phyloP scores from a whole-genome alignment of 495 filamentous ascomycete species.

The Penicillium desertorum region DNA sequence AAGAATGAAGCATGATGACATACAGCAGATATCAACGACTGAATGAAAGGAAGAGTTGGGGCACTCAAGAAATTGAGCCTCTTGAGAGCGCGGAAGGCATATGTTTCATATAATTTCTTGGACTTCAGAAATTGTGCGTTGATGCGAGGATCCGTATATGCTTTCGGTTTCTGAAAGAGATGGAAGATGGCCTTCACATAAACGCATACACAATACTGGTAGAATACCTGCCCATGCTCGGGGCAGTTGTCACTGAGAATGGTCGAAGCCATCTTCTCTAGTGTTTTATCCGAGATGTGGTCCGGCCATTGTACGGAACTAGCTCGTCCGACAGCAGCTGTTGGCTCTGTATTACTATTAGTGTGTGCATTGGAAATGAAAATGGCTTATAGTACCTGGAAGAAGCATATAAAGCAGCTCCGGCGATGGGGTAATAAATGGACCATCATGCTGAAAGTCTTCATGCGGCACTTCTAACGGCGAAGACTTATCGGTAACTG shows the following conservation, averaged over 20 bases:
- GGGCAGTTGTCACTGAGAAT: constrained; percentile 14
- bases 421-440: constrained; percentile 20
- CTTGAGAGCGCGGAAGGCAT: constrained; percentile 19
- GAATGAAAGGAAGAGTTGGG: constrained; percentile 26
- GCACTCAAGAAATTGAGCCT: constrained; percentile 25
- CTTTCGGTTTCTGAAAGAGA: constrained; percentile 21
- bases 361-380: background rate
- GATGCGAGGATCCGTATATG: constrained; percentile 17
- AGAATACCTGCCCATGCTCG: constrained; percentile 20
- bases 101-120: constrained; percentile 22
- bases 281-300: constrained; percentile 29
- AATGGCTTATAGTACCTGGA: constrained; percentile 15
- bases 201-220: constrained; percentile 33
- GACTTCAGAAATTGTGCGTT: constrained; percentile 24
- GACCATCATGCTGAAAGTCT: background rate
- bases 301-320: constrained; percentile 28
- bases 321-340: constrained; percentile 1
- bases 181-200: constrained; percentile 31
- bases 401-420: constrained; percentile 34
- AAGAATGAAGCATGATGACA: constrained; percentile 1
- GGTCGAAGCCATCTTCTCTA: constrained; percentile 22
- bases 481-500: constrained; percentile 4
- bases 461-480: constrained; percentile 1
- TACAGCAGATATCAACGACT: constrained; percentile 32
- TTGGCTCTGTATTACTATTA: constrained; percentile 18